Evolutionary conservation across 2,329 filamentous ascomycete species (phyloP), one percentile per base, ranked within the genome.

Genomic region (Pestalotiopsis sp.): DNA sequence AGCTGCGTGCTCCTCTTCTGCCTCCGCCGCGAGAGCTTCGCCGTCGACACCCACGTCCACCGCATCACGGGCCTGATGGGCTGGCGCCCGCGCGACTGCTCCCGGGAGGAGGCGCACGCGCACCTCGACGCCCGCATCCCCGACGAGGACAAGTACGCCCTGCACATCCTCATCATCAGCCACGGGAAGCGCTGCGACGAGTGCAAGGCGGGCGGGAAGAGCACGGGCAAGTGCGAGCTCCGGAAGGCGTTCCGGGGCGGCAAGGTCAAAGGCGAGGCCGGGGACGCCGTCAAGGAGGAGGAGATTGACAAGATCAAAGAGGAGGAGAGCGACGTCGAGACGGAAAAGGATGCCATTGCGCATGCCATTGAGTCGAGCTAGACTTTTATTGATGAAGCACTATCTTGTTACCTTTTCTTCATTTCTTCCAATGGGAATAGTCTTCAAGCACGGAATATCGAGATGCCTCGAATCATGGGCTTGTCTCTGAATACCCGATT

Each of bases 1-100:
- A 82, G 80, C 69, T 87, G 85, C 71, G 84, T 87, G 9, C 71
- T 85, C 38, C 77, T 87, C 44, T 87, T 87, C 71, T 86, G 85
- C 68, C 75, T 86, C 62, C 75, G 76, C 26, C 73, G 83, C 52
- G 78, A 81, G 56, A 82, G 79, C 68, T 86, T 87, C 71, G 84
- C 85, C 3, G 85, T 87, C 40, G 85, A 87, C 69, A 86, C 85
- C 0, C 85, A 87, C 64, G 84, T 86, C 0, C 80, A 84, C 71
- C 79, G 85, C 17, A 79, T 87, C 67, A 80, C 83, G 20, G 84
- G 83, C 0, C 72, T 84, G 30, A 72, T 87, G 30, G 83, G 83
- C 2, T 87, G 85, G 85, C 72, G 84, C 22, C 85, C 85, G 0
- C 65, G 68, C 22, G 69, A 68, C 20, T 82, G 78, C 20, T 77